A percentile compares a stretch with the other conserved stretches of the same genome.
phyloP scores from a whole-genome alignment of 75 land plant genomes.

The Picea sitchensis region DNA sequence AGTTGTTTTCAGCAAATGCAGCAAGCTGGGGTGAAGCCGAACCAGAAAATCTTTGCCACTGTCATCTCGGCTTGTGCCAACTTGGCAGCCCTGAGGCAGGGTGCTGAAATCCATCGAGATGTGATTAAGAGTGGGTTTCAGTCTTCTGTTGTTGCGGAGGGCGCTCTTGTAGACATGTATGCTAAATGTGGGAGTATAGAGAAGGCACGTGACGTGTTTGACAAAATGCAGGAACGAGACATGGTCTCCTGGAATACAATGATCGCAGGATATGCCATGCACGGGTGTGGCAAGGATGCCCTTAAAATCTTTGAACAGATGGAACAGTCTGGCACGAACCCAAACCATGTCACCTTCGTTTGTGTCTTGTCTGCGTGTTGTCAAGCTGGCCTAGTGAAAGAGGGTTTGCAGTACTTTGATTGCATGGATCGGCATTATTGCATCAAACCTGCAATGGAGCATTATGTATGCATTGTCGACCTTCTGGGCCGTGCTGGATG shows the following conservation, averaged over 20 bases:
- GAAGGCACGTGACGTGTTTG: not conserved
- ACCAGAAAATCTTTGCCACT: conserved; percentile 34
- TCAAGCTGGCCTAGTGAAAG: no score
- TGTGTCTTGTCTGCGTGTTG: no score
- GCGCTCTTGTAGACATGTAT: not conserved
- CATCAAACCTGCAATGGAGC: no score
- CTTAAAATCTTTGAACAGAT: not conserved
- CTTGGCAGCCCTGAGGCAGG: conserved; percentile 36
- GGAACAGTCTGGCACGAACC: not conserved
- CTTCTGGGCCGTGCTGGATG: no score
- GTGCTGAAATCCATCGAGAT: conserved; percentile 11
- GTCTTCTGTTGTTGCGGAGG: not conserved
- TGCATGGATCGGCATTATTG: no score
- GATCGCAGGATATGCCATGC: not conserved
- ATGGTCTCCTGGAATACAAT: not conserved
- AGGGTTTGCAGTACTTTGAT: no score
- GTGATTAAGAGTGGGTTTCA: not conserved
- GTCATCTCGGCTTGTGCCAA: conserved; percentile 38
- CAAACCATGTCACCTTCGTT: no score
- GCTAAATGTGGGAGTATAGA: not conserved
- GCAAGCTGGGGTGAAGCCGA: conserved; percentile 31
- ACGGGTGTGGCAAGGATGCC: not conserved
- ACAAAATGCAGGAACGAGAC: not conserved
- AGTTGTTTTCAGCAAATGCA: conserved; percentile 37
- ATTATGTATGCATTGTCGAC: no score